Evolutionary conservation across 495 filamentous ascomycete species (phyloP).

Genomic region (Aspergillus coremiiformis): DNA sequence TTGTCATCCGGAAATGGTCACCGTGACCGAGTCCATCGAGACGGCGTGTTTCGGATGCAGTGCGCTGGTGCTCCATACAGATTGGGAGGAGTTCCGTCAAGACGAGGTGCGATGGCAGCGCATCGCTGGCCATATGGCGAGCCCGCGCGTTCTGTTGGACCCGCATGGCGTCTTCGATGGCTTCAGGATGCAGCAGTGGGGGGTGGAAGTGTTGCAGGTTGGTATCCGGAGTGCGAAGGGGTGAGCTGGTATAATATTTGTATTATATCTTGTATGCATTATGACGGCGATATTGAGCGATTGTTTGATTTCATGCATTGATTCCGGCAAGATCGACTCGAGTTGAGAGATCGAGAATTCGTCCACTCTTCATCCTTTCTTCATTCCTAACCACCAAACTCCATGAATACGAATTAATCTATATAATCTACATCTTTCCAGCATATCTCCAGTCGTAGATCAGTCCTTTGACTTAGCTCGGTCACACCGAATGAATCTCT

Average conservation of each 20-base stretch:
- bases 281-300: not conserved
- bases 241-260: not conserved
- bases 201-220: constrained; percentile 7
- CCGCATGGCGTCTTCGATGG: constrained; percentile 2
- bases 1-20: not conserved
- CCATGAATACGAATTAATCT: no score
- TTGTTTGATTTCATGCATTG: not conserved
- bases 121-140: constrained; percentile 5
- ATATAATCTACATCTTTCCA: no score
- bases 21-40: constrained; percentile 7
- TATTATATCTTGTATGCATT: not conserved
- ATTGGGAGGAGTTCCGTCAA: constrained; percentile 8
- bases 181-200: constrained; percentile 9
- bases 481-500: no score
- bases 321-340: no score
- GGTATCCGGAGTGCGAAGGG: constrained; percentile 1
- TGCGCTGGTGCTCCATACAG: constrained; percentile 6
- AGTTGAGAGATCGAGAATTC: no score
- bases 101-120: constrained; percentile 10
- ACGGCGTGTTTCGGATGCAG: constrained; percentile 10
- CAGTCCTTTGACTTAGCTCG: no score
- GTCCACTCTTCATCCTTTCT: no score
- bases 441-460: no score
- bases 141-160: constrained; percentile 6
- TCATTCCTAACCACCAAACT: no score